Evolutionary conservation across 768 basidiomycete species (phyloP), one percentile per base, ranked within the genome.

Genomic region (Trametes cubensis): DNA sequence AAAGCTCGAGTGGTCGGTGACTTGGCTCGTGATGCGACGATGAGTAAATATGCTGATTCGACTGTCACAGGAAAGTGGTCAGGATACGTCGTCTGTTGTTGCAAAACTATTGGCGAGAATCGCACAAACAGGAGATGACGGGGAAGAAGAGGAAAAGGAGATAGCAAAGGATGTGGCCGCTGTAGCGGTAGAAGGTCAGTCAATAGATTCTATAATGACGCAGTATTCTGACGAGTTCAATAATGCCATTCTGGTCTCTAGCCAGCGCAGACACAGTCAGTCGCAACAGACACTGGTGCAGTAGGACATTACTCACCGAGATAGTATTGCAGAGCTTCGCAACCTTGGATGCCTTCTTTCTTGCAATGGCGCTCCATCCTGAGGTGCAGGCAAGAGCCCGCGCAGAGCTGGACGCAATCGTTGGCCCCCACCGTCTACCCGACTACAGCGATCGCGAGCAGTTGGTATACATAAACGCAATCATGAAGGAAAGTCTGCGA

Each of bases 301-400:
- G n/a, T n/a, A n/a, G n/a, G n/a, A n/a, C n/a, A n/a, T n/a, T n/a
- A n/a, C n/a, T n/a, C n/a, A n/a, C 45, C 20, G 6, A 42, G n/a
- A n/a, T n/a, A n/a, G n/a, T n/a, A n/a, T n/a, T 38, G 2, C 56
- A 72, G 69, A 65, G 63, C 1, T 64, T 63, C 18, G 69, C 71
- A n/a, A 60, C 68, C 1, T 47, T 71, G 3, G 55, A 66, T 41
- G 70, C 69, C 1, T 70, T 74, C 58, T 63, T 74, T 34, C 60
- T 72, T 14, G 73, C 69, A 11, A 70, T 74, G 68, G 63, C 61
- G 4, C 61, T 68, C 15, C 64, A 68, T 40, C 72, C 69, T 4
- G 67, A 67, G 1, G 63, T 69, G 13, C 72, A 72, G 47, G 45
- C 44, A 30, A 44, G 49, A 15, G 61, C 61, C 2, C 61, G 57